Conservation (phyloP, 192 early-diverging fungal genomes). For the Linnemannia elongata region DNA sequence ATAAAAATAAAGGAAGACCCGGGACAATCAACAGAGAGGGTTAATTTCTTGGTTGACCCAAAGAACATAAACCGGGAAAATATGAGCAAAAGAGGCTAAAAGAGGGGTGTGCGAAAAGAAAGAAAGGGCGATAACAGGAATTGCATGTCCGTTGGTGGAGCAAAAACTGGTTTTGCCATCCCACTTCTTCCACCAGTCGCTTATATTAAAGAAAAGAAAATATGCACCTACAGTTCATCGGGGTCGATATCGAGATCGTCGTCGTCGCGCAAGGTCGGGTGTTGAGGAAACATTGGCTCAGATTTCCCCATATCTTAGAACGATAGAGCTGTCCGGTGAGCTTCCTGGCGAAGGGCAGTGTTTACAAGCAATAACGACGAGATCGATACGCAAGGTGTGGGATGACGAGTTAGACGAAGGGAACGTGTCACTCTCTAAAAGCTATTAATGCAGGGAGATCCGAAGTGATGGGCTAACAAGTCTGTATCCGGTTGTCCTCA, state of each 20-base stretch:
- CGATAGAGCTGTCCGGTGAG: not conserved
- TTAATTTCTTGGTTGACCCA: not conserved
- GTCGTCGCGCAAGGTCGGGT: conserved; percentile 17
- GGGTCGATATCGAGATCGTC: conserved; percentile 32
- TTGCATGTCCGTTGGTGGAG: not conserved
- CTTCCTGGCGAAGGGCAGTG: not conserved
- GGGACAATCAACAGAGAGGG: not conserved
- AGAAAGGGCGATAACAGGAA: not conserved
- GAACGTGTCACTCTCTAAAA: not conserved
- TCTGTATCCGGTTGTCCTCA: not conserved
- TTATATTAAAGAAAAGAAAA: not conserved
- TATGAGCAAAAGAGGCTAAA: not conserved
- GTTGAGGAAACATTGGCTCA: conserved; percentile 21
- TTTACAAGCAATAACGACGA: not conserved
- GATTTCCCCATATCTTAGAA: conserved; percentile 29
- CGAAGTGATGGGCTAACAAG: not conserved
- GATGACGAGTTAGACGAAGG: not conserved
- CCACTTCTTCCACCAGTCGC: not conserved
- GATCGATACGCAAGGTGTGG: not conserved
- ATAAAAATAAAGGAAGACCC: not conserved
- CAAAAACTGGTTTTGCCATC: not conserved
- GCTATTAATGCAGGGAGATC: not conserved
- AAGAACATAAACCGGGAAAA: not conserved
- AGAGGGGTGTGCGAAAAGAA: not conserved
- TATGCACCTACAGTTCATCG: conserved; percentile 25